phyloP scores from a whole-genome alignment of 306 rosid species.

The Medicago arabica region DNA sequence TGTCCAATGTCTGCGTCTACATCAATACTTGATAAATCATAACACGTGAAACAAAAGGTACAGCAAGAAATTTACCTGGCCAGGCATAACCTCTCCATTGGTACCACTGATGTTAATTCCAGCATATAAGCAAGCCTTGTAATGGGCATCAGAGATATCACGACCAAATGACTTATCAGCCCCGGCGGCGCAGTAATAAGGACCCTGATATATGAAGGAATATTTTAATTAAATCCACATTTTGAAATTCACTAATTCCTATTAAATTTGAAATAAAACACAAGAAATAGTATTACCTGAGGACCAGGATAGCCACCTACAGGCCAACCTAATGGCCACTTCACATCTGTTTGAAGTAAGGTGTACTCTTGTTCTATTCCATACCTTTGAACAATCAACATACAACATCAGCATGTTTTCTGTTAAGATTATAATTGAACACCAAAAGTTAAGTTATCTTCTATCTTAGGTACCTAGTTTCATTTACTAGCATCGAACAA shows the following conservation, averaged over 20 bases:
- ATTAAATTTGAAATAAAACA: conserved; percentile 36
- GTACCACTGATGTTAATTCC: conserved; percentile 98
- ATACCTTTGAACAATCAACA: conserved; percentile 66
- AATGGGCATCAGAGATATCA: conserved; percentile 98
- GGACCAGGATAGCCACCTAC: conserved; percentile 99
- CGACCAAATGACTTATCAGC: conserved; percentile 99
- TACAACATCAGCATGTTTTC: conserved; percentile 43
- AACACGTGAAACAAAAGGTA: conserved; percentile 34
- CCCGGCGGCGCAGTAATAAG: conserved; percentile 92
- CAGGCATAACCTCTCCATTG: conserved; percentile 99
- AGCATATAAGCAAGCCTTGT: conserved; percentile 98
- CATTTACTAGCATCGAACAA: conserved; percentile 11
- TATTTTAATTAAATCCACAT: conserved; percentile 13
- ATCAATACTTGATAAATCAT: background rate
- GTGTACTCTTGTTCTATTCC: conserved; percentile 99
- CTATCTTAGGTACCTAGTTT: conserved; percentile 6
- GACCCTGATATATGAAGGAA: conserved; percentile 67
- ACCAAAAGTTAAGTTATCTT: conserved; percentile 35
- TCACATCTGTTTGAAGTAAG: conserved; percentile 85
- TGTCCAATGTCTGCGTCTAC: background rate
- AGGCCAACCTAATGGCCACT: conserved; percentile 99
- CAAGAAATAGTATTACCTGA: conserved; percentile 62
- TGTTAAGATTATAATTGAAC: conserved; percentile 35
- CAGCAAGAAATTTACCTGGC: conserved; percentile 72
- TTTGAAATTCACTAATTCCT: background rate